Evolutionary conservation across 139 green algal species (phyloP).

Genomic region (Haematococcus lacustris): DNA sequence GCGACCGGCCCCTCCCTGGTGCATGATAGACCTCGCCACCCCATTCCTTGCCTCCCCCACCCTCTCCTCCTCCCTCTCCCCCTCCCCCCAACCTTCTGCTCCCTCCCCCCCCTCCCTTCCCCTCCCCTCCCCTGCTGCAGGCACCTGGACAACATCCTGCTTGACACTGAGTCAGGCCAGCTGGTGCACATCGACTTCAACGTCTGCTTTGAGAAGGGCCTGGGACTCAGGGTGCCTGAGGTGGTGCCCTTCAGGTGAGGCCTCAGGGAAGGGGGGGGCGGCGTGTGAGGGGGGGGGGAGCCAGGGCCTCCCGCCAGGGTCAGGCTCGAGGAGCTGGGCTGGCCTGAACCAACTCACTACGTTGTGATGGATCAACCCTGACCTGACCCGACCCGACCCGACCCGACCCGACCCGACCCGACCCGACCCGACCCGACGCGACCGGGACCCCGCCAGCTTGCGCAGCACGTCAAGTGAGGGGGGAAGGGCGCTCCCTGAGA

Average conservation of each 20-base stretch:
- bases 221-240: constrained; percentile 71
- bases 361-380: not conserved
- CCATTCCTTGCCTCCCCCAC: no score
- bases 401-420: not conserved
- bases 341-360: not conserved
- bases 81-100: no score
- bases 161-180: constrained; percentile 43
- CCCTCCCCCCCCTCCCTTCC: no score
- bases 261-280: not conserved
- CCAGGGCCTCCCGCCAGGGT: not conserved
- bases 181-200: constrained; percentile 63
- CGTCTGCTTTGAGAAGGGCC: constrained; percentile 60
- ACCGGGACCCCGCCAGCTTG: no score
- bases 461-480: no score
- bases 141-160: constrained; percentile 88
- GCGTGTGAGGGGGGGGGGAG: not conserved
- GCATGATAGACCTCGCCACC: no score
- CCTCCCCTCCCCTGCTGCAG: no score
- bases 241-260: constrained; percentile 78
- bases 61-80: no score
- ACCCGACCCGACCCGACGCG: no score
- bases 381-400: not conserved
- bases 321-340: not conserved
- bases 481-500: no score
- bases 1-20: no score